Percentiles rank a stretch among this genome's conserved stretches.
phyloP scores from a whole-genome alignment of 306 rosid species.

The Medicago lupulina region DNA sequence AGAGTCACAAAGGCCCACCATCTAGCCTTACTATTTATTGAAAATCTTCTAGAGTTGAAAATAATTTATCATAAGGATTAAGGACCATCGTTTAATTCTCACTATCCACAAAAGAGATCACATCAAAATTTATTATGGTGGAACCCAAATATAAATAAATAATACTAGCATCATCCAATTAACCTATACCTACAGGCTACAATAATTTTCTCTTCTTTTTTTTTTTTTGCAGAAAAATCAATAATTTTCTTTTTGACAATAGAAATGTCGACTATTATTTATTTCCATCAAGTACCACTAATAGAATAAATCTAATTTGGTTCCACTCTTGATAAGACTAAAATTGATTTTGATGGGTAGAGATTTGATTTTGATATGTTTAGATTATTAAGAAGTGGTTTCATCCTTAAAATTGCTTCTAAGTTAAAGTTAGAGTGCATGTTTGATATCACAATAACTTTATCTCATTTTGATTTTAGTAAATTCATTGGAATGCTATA shows the following conservation, averaged over 20 bases:
- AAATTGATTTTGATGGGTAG: background rate
- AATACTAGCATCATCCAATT: constrained; percentile 19
- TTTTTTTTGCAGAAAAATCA: too few species aligned
- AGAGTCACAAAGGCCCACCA: constrained; percentile 31
- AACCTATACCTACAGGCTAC: constrained; percentile 29
- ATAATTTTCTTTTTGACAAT: constrained; percentile 11
- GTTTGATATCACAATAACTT: too few species aligned
- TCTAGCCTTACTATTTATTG: constrained; percentile 39
- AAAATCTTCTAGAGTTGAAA: constrained; percentile 26
- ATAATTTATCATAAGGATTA: constrained; percentile 29
- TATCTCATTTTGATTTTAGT: too few species aligned
- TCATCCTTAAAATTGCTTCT: too few species aligned
- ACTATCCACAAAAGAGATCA: constrained; percentile 20
- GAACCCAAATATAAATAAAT: constrained; percentile 36
- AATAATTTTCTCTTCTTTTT: too few species aligned
- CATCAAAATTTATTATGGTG: constrained; percentile 45
- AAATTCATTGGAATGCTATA: too few species aligned
- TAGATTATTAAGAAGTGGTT: too few species aligned
- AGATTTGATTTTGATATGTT: background rate
- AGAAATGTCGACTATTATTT: constrained; percentile 13
- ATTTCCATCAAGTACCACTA: constrained; percentile 29
- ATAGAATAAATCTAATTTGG: background rate
- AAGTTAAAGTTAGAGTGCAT: too few species aligned
- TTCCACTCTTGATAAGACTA: background rate
- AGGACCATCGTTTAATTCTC: constrained; percentile 7